Evolutionary conservation across 352 stramenopile species (phyloP).

Genomic region (Pythium guiyangense): DNA sequence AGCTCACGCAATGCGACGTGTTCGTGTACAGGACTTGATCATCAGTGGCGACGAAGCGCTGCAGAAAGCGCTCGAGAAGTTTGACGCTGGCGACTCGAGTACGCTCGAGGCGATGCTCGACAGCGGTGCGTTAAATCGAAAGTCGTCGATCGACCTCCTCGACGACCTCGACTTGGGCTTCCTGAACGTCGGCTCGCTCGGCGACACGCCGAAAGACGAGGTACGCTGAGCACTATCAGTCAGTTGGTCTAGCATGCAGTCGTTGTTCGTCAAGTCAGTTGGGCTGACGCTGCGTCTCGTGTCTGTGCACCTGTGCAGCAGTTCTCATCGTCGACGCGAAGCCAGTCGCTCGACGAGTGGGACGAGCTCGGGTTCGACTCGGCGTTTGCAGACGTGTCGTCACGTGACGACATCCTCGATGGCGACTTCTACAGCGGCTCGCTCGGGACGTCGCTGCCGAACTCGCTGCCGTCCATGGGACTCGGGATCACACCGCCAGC

Average conservation of each 20-base stretch:
- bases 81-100: slow-evolving; percentile 81
- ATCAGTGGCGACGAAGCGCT: slow-evolving; percentile 89
- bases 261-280: too few relatives aligned
- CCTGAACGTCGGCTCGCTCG: slow-evolving; percentile 79
- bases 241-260: too few relatives aligned
- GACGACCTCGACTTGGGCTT: slow-evolving; percentile 87
- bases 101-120: slow-evolving; percentile 84
- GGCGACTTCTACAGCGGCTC: slow-evolving; percentile 80
- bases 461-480: slow-evolving; percentile 85
- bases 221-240: too few relatives aligned
- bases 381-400: slow-evolving; percentile 68
- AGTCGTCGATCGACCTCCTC: slow-evolving; percentile 83
- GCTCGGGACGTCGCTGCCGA: slow-evolving; percentile 77
- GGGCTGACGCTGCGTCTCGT: not conserved
- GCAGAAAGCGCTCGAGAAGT: slow-evolving; percentile 87
- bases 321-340: slow-evolving; percentile 54
- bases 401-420: slow-evolving; percentile 68
- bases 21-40: slow-evolving; percentile 66
- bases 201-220: slow-evolving; percentile 81
- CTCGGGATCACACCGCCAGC: slow-evolving; percentile 78
- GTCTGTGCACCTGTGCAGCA: slow-evolving; percentile 7
- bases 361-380: slow-evolving; percentile 85
- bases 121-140: slow-evolving; percentile 76
- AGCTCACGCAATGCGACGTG: not conserved
- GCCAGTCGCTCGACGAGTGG: slow-evolving; percentile 82